Conservation (phyloP, 495 filamentous ascomycete species). For the Penicillium ucsense region DNA sequence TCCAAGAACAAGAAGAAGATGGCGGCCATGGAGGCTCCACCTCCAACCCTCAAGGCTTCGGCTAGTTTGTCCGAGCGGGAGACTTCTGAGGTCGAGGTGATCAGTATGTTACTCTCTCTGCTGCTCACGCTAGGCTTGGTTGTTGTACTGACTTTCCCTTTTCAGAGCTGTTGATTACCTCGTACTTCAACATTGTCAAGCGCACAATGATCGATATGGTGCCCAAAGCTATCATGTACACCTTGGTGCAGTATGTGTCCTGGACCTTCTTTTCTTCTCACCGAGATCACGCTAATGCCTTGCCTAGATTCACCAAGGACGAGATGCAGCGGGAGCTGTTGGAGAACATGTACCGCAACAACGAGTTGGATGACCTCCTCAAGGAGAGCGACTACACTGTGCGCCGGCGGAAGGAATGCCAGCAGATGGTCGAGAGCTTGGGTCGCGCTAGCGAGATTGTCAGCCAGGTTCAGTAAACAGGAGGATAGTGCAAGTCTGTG, state of each 20-base stretch:
- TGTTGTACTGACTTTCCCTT: conserved; percentile 1
- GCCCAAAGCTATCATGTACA: conserved; percentile 98
- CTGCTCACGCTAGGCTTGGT: background rate
- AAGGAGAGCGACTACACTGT: conserved; percentile 98
- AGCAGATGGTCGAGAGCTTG: conserved; percentile 96
- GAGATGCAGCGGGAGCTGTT: conserved; percentile 98
- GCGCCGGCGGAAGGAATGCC: conserved; percentile 92
- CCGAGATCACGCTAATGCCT: background rate
- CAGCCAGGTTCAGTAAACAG: conserved; percentile 75
- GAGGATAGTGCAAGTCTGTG: background rate
- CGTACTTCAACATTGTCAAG: conserved; percentile 96
- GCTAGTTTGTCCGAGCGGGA: conserved; percentile 89
- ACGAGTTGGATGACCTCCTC: conserved; percentile 83
- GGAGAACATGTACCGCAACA: conserved; percentile 92
- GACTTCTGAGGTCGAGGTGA: conserved; percentile 90
- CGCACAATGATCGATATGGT: conserved; percentile 99
- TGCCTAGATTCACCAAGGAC: conserved; percentile 75
- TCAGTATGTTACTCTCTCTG: conserved; percentile 55
- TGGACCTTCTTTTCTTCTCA: background rate
- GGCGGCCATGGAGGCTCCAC: conserved; percentile 95
- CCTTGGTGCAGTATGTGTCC: conserved; percentile 73
- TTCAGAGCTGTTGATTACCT: conserved; percentile 84
- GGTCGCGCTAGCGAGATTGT: conserved; percentile 89
- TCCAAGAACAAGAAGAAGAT: conserved; percentile 99
- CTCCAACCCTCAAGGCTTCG: conserved; percentile 85